Base-by-base conservation (phyloP, 352 stramenopile species). In the Phytophthora hibernalis region DNA sequence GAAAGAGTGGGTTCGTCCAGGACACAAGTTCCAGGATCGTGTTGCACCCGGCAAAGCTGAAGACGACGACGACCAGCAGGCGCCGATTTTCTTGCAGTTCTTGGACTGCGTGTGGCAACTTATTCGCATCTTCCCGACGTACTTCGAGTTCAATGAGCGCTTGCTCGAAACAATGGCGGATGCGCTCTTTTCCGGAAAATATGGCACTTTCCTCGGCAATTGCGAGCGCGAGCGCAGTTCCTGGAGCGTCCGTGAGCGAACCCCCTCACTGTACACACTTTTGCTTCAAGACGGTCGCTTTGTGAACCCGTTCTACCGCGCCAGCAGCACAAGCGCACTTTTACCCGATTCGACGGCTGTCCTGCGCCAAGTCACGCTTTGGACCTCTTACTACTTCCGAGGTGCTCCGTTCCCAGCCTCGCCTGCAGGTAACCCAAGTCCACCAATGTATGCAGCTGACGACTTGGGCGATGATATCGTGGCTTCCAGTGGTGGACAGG, bases 11-110 rank as follows among this genome's bases (percentile, higher is more conserved):
- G 78, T 94, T 35, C 71, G 79, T 28, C 79, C 92, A 12, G 92
- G 92, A 0, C 90, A 97, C 74, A 96, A 96, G 57, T 98, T 98
- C 65, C 76, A 94, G 38, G 87, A 97, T 33, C 82, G 91, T n/a
- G 74, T 94, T 8, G 86, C 85, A 0, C 76, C 85, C 3, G 89
- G 87, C 31, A 77, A 79, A 47, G 62, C 58, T 33, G 86, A 93
- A 71, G 78, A 91, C 35, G 85, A 95, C 30, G 90, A 97, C 50
- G 71, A 79, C 15, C 61, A 79, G 55, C 83, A 95, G 52, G 86
- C 85, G 1, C 92, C 92, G 0, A 83, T 98, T 38, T 97, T 97
- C 40, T 61, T 97, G 13, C 91, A 97, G 67, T 98, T 97, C 58
- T 65, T 98, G 5, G 92, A 98, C 66, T 94, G 83, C 43, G 79